Evolutionary conservation across 2,329 filamentous ascomycete species (phyloP).

Genomic region (Phoma sp.): DNA sequence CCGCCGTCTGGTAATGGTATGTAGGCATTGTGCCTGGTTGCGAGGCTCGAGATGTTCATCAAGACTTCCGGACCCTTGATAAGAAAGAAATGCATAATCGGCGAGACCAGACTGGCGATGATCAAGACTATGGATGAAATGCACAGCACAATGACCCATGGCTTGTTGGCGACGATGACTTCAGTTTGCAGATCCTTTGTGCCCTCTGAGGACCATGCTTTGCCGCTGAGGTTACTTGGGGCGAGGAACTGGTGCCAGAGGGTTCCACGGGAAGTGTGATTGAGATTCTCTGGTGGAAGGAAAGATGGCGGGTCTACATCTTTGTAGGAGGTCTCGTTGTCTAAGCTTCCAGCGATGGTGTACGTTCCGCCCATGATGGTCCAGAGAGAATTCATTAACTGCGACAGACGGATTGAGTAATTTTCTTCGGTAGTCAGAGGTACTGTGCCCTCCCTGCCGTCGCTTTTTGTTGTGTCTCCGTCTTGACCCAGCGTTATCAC

Average conservation of each 20-base stretch:
- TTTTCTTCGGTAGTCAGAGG: background rate
- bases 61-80: conserved; percentile 4
- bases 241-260: background rate
- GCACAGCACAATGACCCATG: background rate
- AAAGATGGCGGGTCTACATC: background rate
- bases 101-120: conserved; percentile 1
- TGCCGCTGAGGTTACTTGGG: background rate
- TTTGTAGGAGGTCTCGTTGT: background rate
- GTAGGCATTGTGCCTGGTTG: conserved; percentile 7
- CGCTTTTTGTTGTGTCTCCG: background rate
- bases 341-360: background rate
- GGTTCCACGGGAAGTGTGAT: background rate
- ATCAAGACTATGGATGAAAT: background rate
- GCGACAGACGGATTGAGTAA: background rate
- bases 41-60: conserved; percentile 16
- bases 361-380: background rate
- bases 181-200: background rate
- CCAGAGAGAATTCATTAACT: background rate
- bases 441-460: background rate
- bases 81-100: background rate
- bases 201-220: background rate
- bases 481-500: background rate
- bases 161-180: background rate
- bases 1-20: conserved; percentile 1
- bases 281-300: background rate